These are phyloP conservation scores for Citrus sp. DNA, from an alignment of 345 rosid genomes.

Conservation along the genomic window DNA sequence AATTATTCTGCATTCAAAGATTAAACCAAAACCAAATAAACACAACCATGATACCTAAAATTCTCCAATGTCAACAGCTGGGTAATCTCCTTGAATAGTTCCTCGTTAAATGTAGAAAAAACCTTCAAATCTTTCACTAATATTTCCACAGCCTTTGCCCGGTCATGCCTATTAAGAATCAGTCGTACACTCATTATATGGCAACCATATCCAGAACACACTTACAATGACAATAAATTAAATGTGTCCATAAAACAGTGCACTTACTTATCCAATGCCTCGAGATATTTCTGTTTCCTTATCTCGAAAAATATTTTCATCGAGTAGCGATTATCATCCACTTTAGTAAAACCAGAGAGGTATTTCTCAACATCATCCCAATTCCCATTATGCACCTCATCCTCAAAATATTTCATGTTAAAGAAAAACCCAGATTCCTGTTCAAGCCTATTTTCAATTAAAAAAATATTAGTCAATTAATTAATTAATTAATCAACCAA, in stretches of 20 bases:
- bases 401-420: conserved; percentile 98
- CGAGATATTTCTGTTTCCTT: conserved; percentile 98
- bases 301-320: conserved; percentile 99
- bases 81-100: conserved; percentile 94
- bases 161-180: conserved; percentile 66
- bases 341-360: conserved; percentile 97
- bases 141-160: conserved; percentile 93
- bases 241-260: neutral
- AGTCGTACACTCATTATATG: neutral
- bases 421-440: conserved; percentile 99
- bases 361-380: conserved; percentile 99
- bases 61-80: conserved; percentile 90
- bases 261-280: conserved; percentile 94
- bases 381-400: conserved; percentile 91
- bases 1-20: neutral
- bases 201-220: neutral
- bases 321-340: conserved; percentile 93
- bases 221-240: neutral
- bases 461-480: neutral
- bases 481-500: neutral
- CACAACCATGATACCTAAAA: conserved; percentile 50
- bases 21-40: neutral
- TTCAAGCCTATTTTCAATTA: conserved; percentile 64
- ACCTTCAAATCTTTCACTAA: conserved; percentile 94
- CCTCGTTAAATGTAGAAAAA: conserved; percentile 93